Base-by-base conservation (phyloP, 169 alveolate species). In the Plasmodium ovale region DNA sequence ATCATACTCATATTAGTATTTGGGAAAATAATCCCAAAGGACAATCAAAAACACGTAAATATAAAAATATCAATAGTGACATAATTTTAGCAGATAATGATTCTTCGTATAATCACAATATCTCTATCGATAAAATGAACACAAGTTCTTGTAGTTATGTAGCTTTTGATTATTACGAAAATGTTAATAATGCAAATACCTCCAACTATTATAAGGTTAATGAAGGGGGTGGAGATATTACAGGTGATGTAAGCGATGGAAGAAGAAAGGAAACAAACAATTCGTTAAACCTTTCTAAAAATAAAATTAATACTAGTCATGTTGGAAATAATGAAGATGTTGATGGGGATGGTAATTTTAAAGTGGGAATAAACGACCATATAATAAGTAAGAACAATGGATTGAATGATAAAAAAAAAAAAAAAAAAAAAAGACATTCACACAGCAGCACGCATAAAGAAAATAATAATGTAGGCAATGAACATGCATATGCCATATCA, bases 111-210 rank as follows among this genome's bases (percentile, higher is more conserved):
- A 74, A 60, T 47, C 42, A 60, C 25, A 62, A 59, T 27, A 59
- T 60, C 42, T 25, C 70, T 6, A 39, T 16, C 4, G 71, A 59
- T n/a, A 74, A 62, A 60, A 59, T 74, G 3, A 62, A 74, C 35
- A 60, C 72, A 16, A 60, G 65, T 14, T 37, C 72, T 0, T 74
- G 88, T 21, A 44, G 70, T 35, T 74, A 74, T 21, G 88, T 74
- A 12, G 33, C 88, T 44, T 74, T 74, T 74, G 88, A 74, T 74
- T 62, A 74, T 21, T 74, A 74, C 44, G 88, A 74, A 60, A 37
- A 74, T 27, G 56, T 42, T 6, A 33, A 60, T 51, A 49, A 74
- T 44, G 23, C 23, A 21, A 44, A 21, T 44, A 49, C 21, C n/a
- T 16, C n/a, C 25, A 69, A 47, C 14, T 47, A 12, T 4, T 33